A percentile compares a stretch with the other conserved stretches of the same genome.
phyloP scores from a whole-genome alignment of 495 filamentous ascomycete genomes.

The Cairneyella variabilis region DNA sequence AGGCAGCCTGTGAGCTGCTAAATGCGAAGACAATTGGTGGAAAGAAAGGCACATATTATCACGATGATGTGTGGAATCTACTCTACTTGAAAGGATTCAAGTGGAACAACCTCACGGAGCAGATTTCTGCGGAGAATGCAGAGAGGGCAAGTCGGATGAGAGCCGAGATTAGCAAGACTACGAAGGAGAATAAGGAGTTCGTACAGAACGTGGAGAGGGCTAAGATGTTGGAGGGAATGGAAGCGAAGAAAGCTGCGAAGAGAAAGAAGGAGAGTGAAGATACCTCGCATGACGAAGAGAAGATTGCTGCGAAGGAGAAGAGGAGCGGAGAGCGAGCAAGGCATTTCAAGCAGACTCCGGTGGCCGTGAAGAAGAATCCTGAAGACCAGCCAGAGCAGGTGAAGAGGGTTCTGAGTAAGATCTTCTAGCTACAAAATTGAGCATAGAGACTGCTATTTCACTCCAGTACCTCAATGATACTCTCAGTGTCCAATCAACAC shows the following conservation, averaged over 20 bases:
- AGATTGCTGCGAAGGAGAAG: slow-evolving; percentile 11
- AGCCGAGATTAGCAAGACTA: slow-evolving; percentile 73
- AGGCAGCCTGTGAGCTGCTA: slow-evolving; percentile 75
- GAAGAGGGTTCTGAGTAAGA: slow-evolving; percentile 74
- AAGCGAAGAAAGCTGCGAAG: slow-evolving; percentile 60
- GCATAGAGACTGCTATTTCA: too few relatives aligned
- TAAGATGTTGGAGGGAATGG: slow-evolving; percentile 69
- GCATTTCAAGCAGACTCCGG: slow-evolving; percentile 70
- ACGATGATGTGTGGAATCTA: slow-evolving; percentile 84
- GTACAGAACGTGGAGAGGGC: slow-evolving; percentile 70
- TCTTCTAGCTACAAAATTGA: slow-evolving; percentile 63
- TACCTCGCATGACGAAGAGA: slow-evolving; percentile 17
- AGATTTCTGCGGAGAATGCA: slow-evolving; percentile 76
- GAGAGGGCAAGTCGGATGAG: slow-evolving; percentile 75
- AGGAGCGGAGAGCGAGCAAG: slow-evolving; percentile 37
- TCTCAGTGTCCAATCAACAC: too few relatives aligned
- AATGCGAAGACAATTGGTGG: slow-evolving; percentile 83
- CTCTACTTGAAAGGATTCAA: slow-evolving; percentile 81
- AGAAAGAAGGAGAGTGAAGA: slow-evolving; percentile 37
- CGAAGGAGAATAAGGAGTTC: slow-evolving; percentile 80
- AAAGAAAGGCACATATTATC: slow-evolving; percentile 83
- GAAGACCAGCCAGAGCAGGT: slow-evolving; percentile 60
- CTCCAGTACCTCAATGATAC: too few relatives aligned
- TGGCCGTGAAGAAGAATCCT: slow-evolving; percentile 42
- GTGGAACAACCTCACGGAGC: slow-evolving; percentile 66